phyloP scores from a whole-genome alignment of 2,329 filamentous ascomycete species.

The Periglandula ipomoeae region DNA sequence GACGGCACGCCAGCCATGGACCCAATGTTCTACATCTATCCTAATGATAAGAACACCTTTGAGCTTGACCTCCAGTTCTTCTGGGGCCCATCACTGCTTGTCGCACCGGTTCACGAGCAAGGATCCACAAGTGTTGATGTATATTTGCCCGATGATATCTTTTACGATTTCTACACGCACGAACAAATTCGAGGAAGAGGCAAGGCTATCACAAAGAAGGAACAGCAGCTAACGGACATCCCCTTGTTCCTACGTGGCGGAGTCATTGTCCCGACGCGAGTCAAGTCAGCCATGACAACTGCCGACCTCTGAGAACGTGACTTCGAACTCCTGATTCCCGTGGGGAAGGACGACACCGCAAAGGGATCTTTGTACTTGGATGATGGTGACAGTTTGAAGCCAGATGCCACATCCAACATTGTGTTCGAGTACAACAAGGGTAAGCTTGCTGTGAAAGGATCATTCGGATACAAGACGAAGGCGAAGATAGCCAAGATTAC shows the following conservation, averaged over 20 bases:
- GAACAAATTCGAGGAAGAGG: conserved; percentile 29
- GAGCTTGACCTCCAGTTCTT: conserved; percentile 37
- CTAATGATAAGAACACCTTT: conserved; percentile 31
- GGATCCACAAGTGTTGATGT: conserved; percentile 28
- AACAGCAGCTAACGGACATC: conserved; percentile 34
- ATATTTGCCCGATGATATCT: conserved; percentile 37
- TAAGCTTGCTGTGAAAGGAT: conserved; percentile 33
- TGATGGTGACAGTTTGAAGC: conserved; percentile 55
- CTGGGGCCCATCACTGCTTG: conserved; percentile 33
- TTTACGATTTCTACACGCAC: conserved; percentile 40
- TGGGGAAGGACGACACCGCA: conserved; percentile 52
- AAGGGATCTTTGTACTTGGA: conserved; percentile 62
- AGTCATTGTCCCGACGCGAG: conserved; percentile 49
- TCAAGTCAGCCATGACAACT: conserved; percentile 50
- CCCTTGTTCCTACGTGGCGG: conserved; percentile 57
- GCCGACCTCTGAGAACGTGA: conserved; percentile 50
- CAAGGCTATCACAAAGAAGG: conserved; percentile 23
- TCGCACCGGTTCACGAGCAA: conserved; percentile 35
- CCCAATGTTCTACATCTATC: conserved; percentile 63
- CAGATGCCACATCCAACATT: background rate
- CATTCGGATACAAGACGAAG: conserved; percentile 1
- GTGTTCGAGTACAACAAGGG: conserved; percentile 47
- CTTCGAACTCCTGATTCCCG: conserved; percentile 61
- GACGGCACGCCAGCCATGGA: conserved; percentile 56
- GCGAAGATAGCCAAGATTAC: conserved; percentile 7